phyloP scores from a whole-genome alignment of 495 filamentous ascomycete species.

The Staphylotrichum longicolle region DNA sequence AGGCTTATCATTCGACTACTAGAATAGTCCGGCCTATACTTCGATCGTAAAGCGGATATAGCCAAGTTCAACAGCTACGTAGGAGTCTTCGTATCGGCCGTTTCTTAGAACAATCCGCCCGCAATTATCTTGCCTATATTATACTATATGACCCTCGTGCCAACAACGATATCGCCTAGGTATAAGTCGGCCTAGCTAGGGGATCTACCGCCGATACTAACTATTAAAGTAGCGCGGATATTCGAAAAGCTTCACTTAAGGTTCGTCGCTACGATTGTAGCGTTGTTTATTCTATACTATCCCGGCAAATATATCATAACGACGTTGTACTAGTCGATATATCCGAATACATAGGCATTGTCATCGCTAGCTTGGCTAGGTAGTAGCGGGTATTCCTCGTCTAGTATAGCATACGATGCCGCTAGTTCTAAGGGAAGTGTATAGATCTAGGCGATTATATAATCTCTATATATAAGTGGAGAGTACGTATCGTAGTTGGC shows the following conservation, averaged over 20 bases:
- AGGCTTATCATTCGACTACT: constrained; percentile 16
- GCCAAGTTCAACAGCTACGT: constrained; percentile 13
- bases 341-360: no score
- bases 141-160: no score
- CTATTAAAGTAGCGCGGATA: constrained; percentile 36
- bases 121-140: no score
- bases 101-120: no score
- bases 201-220: constrained; percentile 46
- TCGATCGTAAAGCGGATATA: constrained; percentile 15
- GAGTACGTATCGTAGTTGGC: no score
- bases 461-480: constrained; percentile 15
- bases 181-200: constrained; percentile 38
- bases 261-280: constrained; percentile 35
- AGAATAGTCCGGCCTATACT: not conserved
- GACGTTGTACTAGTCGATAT: constrained; percentile 42
- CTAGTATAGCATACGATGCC: constrained; percentile 18
- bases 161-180: no score
- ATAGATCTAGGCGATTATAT: constrained; percentile 23
- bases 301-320: constrained; percentile 47
- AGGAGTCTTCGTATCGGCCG: constrained; percentile 18
- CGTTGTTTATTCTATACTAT: constrained; percentile 32
- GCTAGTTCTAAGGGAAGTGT: constrained; percentile 18
- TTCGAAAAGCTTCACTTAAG: constrained; percentile 35
- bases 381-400: constrained; percentile 6
- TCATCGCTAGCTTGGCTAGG: constrained; percentile 23